Base-by-base conservation (phyloP, 2,329 filamentous ascomycete genomes). In the Graphiopsis chlorocephala region DNA sequence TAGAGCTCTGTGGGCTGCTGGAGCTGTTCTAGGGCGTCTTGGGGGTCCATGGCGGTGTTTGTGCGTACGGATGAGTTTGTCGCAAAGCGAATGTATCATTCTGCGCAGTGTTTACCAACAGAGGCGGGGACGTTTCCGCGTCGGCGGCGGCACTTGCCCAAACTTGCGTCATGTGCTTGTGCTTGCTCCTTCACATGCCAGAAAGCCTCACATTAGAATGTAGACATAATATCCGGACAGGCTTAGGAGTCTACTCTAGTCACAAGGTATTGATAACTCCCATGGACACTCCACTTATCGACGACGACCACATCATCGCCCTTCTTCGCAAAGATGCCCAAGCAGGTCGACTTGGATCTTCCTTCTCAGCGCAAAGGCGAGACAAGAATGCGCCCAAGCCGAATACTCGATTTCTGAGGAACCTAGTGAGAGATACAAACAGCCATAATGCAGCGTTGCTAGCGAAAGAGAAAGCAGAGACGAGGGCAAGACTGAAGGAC, bases 351-450 rank as follows among this genome's bases (percentile, higher is more conserved):
- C 28, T 50, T 20, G 58, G 45, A 28, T 61, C 58, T 23, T 38
- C 42, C 5, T 52, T 61, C 58, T 33, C 48, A 38, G 60, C 64
- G 20, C 28, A 60, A 48, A 65, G 66, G 25, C 69, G 70, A 33
- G 68, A 66, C 60, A 65, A 67, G 17, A 69, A 74, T 68, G 86
- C 84, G 68, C 92, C 91, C 0, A 97, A 94, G 75, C 93, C 94
- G 3, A 98, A 99, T 73, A 97, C 91, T 0, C 86, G 90, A 35
- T 98, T 98, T 75, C 80, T 99, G 48, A 88, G 88, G 65, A 90
- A 95, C 72, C 91, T 98, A 64, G 92, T 99, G 67, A 90, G 89
- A 68, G 90, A 95, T 70, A 96, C 92, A 10, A 90, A 96, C 71
- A 90, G 79, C 62, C 94, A 99, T 78, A 99, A 99, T 83, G 88